These are phyloP conservation scores for Amauroascus niger DNA, from an alignment of 2,329 filamentous ascomycete species.

Conservation along the genomic window DNA sequence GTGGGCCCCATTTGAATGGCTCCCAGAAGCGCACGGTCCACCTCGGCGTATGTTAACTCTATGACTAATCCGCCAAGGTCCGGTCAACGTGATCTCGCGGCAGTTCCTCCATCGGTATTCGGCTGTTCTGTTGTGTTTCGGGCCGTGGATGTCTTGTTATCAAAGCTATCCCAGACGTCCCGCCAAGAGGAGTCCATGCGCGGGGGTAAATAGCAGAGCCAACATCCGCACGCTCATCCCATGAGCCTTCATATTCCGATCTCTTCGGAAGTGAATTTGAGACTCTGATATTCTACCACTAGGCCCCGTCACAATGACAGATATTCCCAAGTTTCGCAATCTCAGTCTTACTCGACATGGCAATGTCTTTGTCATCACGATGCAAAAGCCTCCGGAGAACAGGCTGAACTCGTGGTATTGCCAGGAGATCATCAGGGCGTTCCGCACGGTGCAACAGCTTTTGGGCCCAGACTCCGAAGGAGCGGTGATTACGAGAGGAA, in stretches of 20 bases:
- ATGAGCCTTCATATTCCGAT: neutral
- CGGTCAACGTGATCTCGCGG: slow-evolving; percentile 5
- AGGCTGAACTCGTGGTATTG: slow-evolving; percentile 37
- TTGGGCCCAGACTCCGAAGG: slow-evolving; percentile 42
- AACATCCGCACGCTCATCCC: neutral
- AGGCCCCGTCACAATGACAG: slow-evolving; percentile 17
- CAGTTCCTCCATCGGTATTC: slow-evolving; percentile 2
- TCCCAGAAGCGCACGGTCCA: neutral
- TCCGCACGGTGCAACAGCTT: slow-evolving; percentile 39
- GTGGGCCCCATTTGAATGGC: neutral
- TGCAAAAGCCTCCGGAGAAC: slow-evolving; percentile 48
- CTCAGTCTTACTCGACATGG: slow-evolving; percentile 40
- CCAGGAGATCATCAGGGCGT: slow-evolving; percentile 45
- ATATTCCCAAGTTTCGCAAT: slow-evolving; percentile 31
- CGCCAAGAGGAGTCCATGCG: neutral
- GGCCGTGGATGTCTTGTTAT: neutral
- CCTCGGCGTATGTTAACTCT: neutral
- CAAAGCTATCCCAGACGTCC: neutral
- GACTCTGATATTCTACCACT: neutral
- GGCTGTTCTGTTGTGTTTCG: slow-evolving; percentile 8
- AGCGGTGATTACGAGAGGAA: slow-evolving; percentile 45
- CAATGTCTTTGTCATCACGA: slow-evolving; percentile 45
- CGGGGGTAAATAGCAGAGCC: neutral
- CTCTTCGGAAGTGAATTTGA: neutral
- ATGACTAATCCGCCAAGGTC: slow-evolving; percentile 8